Percentiles rank a stretch among this genome's conserved stretches.
phyloP scores from a whole-genome alignment of 1,284 basidiomycete genomes.

The Hemileia vastatrix region DNA sequence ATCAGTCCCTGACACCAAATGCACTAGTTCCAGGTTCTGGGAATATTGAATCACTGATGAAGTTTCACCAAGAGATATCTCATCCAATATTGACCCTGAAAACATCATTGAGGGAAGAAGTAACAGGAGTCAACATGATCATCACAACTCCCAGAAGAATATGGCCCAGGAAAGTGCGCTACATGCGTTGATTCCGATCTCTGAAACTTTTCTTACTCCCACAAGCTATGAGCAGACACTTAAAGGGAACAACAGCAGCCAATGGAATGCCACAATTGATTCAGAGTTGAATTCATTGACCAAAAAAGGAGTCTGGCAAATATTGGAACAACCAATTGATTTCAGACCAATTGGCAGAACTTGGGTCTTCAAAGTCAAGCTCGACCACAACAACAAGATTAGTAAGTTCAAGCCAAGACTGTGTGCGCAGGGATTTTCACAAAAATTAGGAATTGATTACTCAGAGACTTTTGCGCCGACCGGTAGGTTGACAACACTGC shows the following conservation, averaged over 20 bases:
- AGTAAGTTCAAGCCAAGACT: constrained; percentile 21
- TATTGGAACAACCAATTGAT: no score
- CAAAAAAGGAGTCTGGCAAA: not conserved
- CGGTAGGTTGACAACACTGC: not conserved
- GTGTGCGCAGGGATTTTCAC: constrained; percentile 23
- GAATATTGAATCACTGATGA: no score
- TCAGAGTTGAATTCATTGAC: not conserved
- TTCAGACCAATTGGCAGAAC: not conserved
- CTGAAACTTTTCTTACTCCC: no score
- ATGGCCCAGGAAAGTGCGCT: no score
- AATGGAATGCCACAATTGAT: not conserved
- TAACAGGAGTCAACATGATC: no score
- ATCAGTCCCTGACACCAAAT: no score
- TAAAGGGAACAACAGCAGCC: not conserved
- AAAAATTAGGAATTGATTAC: constrained; percentile 21
- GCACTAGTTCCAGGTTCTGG: no score
- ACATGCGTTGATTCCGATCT: no score
- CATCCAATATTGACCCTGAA: no score
- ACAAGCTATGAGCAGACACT: not conserved
- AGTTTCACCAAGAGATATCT: no score
- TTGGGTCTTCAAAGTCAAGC: constrained; percentile 20
- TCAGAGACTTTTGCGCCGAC: constrained; percentile 24
- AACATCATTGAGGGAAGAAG: no score
- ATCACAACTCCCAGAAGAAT: no score
- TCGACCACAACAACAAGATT: not conserved